Conservation (phyloP, 345 rosid genomes). For the Barbarea vulgaris region DNA sequence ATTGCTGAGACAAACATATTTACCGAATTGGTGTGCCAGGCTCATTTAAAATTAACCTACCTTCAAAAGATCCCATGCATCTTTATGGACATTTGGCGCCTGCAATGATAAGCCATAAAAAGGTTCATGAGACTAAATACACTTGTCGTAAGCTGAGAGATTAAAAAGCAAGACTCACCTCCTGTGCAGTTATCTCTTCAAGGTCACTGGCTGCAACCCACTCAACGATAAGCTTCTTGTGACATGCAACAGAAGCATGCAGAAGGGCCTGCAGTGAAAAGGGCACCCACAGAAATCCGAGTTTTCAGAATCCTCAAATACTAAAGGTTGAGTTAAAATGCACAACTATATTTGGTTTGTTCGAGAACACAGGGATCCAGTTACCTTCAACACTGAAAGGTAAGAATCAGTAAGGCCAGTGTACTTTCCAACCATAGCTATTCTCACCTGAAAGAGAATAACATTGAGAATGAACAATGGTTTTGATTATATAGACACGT, state of each 20-base stretch:
- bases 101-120: slow-evolving; percentile 38
- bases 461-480: slow-evolving; percentile 17
- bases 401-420: slow-evolving; percentile 76
- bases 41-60: slow-evolving; percentile 34
- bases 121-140: slow-evolving; percentile 15
- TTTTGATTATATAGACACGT: not conserved
- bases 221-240: slow-evolving; percentile 61
- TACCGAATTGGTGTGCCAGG: not conserved
- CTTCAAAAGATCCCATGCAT: slow-evolving; percentile 76
- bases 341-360: not conserved
- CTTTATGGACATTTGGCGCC: slow-evolving; percentile 58
- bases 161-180: slow-evolving; percentile 42
- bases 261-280: slow-evolving; percentile 63
- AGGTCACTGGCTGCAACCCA: slow-evolving; percentile 92
- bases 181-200: slow-evolving; percentile 58
- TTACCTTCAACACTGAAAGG: slow-evolving; percentile 76
- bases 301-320: slow-evolving; percentile 5
- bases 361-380: slow-evolving; percentile 15
- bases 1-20: slow-evolving; percentile 12
- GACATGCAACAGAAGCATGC: slow-evolving; percentile 86
- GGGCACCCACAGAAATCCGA: slow-evolving; percentile 15
- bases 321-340: not conserved
- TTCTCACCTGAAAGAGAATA: slow-evolving; percentile 57
- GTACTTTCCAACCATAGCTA: slow-evolving; percentile 87
- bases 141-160: slow-evolving; percentile 9